Evolutionary conservation across 75 land plant genomes (phyloP).

Genomic region (Selaginella moellendorffii): DNA sequence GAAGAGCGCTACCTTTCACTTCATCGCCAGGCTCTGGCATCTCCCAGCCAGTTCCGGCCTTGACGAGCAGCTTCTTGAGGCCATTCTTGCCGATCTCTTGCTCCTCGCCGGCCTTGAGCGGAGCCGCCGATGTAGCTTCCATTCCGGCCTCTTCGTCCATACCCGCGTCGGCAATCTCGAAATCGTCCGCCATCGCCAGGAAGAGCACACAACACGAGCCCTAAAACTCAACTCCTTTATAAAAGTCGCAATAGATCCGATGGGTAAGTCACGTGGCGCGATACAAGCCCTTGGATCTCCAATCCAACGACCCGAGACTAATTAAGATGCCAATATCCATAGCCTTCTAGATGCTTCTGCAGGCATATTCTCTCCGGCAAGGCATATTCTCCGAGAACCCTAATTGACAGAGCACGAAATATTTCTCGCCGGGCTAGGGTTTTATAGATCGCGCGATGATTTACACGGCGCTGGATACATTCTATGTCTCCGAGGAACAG

Average conservation of each 20-base stretch:
- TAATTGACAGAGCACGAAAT: too few species aligned
- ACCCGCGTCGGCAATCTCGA: slow-evolving; percentile 17
- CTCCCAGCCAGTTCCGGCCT: slow-evolving; percentile 29
- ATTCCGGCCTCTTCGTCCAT: slow-evolving; percentile 26
- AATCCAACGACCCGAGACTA: not conserved
- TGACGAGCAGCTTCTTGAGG: slow-evolving; percentile 46
- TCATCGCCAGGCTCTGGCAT: slow-evolving; percentile 45
- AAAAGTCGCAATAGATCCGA: not conserved
- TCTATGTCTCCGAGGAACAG: slow-evolving; percentile 75
- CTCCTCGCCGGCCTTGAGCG: slow-evolving; percentile 43
- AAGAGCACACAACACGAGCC: not conserved
- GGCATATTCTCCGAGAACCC: too few species aligned
- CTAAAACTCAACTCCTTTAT: not conserved
- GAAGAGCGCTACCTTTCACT: slow-evolving; percentile 23
- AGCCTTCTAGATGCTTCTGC: not conserved
- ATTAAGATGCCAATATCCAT: not conserved
- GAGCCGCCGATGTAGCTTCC: slow-evolving; percentile 41
- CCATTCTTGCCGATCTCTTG: slow-evolving; percentile 25
- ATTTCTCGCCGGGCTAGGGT: not conserved
- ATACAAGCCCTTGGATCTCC: not conserved
- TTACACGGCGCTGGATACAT: slow-evolving; percentile 90
- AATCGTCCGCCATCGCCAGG: slow-evolving; percentile 18
- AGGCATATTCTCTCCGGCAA: not conserved
- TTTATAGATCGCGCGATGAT: slow-evolving; percentile 36
- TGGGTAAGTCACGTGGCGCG: not conserved